Base-by-base conservation (phyloP, 306 rosid species). In the Benincasa hispida region DNA sequence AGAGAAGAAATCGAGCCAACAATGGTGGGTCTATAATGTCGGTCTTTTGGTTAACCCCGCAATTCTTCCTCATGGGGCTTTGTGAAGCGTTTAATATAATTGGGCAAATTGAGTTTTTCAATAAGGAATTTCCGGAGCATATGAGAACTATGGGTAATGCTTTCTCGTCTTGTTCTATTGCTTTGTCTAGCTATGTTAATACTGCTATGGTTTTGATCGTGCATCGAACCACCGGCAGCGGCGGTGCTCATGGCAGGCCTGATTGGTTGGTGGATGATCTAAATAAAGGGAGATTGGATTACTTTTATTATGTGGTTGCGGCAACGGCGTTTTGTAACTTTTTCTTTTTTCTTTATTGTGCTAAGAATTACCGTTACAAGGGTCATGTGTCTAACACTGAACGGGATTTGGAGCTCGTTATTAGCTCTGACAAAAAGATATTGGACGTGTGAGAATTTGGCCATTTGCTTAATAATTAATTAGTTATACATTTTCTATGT, bases 231-330 rank as follows among this genome's bases (percentile, higher is more conserved):
- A 87, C 86, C 0, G 65, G 60, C 13, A 75, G 87, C 2, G 21
- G 67, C 41, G 22, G 42, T 42, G 59, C 59, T 54, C 22, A 66
- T 2, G 78, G 45, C 19, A 79, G 19, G 10, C 85, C 89, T 0
- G 88, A 89, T 78, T 91, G 97, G 98, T 76, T 93, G 79, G 81
- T 87, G 0, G 79, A 90, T 48, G 87, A 93, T 58, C 79, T 93
- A 4, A 89, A 91, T 5, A 77, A 3, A 7, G 98, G 96, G 6
- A 88, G 91, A 54, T 41, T 91, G 8, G 98, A 93, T 66, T 86
- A 85, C 65, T 93, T 90, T 58, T 93, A 90, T 78, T 93, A 75
- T 22, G 74, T 91, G 0, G 0, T 91, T 0, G 96, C 89, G 0
- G 89, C 68, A 8, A 62, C 81, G 3, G 90, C 87, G 8, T 84